Percentiles rank a stretch among this genome's conserved stretches.
These are phyloP conservation scores for Paramecium bursaria DNA, from an alignment of 73 alveolate genomes.

Conservation along the genomic window DNA sequence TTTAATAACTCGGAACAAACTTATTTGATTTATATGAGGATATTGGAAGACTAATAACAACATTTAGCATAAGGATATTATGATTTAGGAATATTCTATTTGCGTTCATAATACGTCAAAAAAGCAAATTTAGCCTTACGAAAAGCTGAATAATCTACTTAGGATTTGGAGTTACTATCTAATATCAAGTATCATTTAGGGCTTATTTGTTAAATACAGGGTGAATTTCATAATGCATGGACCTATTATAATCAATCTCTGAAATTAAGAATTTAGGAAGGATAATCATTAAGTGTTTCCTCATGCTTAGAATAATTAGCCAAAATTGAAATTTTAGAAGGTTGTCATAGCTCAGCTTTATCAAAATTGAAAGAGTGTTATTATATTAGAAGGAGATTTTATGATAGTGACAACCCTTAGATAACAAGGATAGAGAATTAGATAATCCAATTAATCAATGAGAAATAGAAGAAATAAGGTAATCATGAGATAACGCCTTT, in stretches of 20 bases:
- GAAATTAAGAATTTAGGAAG: neutral
- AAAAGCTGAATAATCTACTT: too few species aligned
- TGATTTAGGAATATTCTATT: too few species aligned
- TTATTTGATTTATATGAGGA: too few species aligned
- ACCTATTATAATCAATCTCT: neutral
- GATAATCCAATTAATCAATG: neutral
- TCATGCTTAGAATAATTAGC: neutral
- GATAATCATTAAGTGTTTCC: neutral
- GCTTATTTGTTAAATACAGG: too few species aligned
- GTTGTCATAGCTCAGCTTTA: neutral
- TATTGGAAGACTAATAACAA: too few species aligned
- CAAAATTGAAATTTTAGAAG: neutral
- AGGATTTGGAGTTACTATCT: neutral
- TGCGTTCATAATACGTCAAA: too few species aligned
- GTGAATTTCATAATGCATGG: neutral
- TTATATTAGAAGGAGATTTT: too few species aligned
- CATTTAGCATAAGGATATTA: too few species aligned
- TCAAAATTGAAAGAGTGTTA: neutral
- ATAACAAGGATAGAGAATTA: too few species aligned
- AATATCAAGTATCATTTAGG: neutral
- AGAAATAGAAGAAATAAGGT: neutral
- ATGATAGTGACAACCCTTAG: neutral
- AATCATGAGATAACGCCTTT: neutral
- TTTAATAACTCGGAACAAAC: too few species aligned
- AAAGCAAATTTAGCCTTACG: too few species aligned